phyloP scores from a whole-genome alignment of 108 stramenopile species.

The Conticribra guillardii region DNA sequence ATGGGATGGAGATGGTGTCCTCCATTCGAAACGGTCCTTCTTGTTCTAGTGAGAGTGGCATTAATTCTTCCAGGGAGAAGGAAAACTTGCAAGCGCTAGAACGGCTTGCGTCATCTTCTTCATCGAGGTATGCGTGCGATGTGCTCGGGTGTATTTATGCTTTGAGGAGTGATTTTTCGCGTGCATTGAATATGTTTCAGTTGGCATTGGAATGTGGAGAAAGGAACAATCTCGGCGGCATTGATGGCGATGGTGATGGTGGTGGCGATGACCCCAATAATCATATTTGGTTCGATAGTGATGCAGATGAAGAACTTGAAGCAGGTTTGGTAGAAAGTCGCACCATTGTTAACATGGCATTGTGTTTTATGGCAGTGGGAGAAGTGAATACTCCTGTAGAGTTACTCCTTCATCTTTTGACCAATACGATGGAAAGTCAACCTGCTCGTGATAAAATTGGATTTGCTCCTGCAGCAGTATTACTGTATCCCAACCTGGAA shows the following conservation, averaged over 20 bases:
- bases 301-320: constrained; percentile 34
- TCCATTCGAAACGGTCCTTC: too few species aligned
- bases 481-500: constrained; percentile 4
- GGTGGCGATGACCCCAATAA: constrained; percentile 2
- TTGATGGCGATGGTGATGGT: not conserved
- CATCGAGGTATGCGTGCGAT: constrained; percentile 35
- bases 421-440: constrained; percentile 11
- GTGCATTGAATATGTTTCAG: constrained; percentile 41
- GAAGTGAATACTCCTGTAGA: constrained; percentile 36
- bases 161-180: constrained; percentile 20
- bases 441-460: too few species aligned
- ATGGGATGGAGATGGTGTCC: constrained; percentile 30
- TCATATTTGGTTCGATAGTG: constrained; percentile 5
- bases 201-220: constrained; percentile 27
- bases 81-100: constrained; percentile 14
- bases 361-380: constrained; percentile 48
- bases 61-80: not conserved
- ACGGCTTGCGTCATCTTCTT: constrained; percentile 30
- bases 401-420: constrained; percentile 43
- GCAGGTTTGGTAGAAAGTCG: constrained; percentile 25
- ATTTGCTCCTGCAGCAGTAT: constrained; percentile 17
- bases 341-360: constrained; percentile 35
- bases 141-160: constrained; percentile 44
- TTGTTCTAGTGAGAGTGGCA: too few species aligned
- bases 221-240: not conserved